Conservation (phyloP, 305 asterid genomes). For the Euphrasia arctica region DNA sequence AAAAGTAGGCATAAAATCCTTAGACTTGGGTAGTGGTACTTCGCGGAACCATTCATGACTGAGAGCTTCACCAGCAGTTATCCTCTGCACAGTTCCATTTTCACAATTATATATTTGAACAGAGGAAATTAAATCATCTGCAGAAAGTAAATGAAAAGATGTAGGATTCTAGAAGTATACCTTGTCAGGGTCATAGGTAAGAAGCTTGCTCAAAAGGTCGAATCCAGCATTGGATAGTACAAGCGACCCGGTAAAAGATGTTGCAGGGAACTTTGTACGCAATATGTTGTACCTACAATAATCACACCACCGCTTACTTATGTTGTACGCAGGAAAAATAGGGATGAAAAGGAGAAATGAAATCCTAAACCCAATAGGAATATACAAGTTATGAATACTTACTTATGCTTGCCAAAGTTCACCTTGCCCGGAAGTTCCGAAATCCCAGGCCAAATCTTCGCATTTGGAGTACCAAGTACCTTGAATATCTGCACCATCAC, state of each 20-base stretch:
- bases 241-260: constrained; percentile 73
- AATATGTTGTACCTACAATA: constrained; percentile 69
- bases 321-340: constrained; percentile 68
- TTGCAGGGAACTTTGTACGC: constrained; percentile 66
- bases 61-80: constrained; percentile 76
- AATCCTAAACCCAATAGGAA: constrained; percentile 33
- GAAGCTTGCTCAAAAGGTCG: constrained; percentile 79
- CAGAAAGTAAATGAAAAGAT: constrained; percentile 5
- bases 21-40: constrained; percentile 83
- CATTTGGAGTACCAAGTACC: constrained; percentile 85
- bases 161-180: constrained; percentile 33
- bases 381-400: constrained; percentile 43
- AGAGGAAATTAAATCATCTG: constrained; percentile 5
- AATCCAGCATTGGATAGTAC: constrained; percentile 85
- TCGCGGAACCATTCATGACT: constrained; percentile 86
- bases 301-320: constrained; percentile 32
- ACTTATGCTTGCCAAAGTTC: constrained; percentile 77
- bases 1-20: constrained; percentile 95
- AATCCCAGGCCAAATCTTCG: constrained; percentile 90
- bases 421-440: constrained; percentile 76
- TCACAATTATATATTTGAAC: constrained; percentile 21
- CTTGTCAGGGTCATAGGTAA: constrained; percentile 85
- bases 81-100: constrained; percentile 45
- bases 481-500: constrained; percentile 53
- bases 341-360: constrained; percentile 48